phyloP scores from a whole-genome alignment of 139 green algal genomes.

The Volvox africanus region DNA sequence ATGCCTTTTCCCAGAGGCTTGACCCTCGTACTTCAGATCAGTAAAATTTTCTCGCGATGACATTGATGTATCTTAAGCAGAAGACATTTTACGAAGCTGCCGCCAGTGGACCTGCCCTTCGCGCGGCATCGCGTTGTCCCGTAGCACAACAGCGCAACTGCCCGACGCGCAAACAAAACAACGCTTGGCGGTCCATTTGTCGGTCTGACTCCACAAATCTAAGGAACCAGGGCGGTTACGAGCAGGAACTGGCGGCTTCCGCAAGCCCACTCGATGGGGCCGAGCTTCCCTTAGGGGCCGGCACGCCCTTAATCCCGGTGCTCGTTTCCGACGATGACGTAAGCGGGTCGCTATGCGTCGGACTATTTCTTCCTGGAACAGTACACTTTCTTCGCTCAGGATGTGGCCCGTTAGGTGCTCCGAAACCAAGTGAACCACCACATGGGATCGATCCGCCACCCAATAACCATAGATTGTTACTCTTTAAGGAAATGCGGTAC shows the following conservation, averaged over 20 bases:
- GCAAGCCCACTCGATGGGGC: conserved; percentile 14
- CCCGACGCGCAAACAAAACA: neutral
- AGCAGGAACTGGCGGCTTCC: conserved; percentile 12
- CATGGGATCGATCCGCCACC: neutral
- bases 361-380: too few relatives aligned
- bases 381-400: too few relatives aligned
- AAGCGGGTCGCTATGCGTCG: neutral
- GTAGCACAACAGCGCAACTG: neutral
- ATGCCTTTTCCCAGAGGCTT: too few relatives aligned
- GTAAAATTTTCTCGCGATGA: neutral
- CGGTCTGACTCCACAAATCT: neutral
- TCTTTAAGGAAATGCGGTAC: too few relatives aligned
- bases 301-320: neutral
- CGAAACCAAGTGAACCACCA: neutral
- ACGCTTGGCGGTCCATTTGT: neutral
- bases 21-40: too few relatives aligned
- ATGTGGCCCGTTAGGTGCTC: neutral
- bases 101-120: neutral
- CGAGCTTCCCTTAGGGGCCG: neutral
- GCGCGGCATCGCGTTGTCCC: neutral
- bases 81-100: neutral
- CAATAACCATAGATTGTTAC: too few relatives aligned
- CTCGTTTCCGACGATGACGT: conserved; percentile 26
- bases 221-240: neutral
- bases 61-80: neutral